Base-by-base conservation (phyloP, 345 rosid species). In the Citrus inodora region DNA sequence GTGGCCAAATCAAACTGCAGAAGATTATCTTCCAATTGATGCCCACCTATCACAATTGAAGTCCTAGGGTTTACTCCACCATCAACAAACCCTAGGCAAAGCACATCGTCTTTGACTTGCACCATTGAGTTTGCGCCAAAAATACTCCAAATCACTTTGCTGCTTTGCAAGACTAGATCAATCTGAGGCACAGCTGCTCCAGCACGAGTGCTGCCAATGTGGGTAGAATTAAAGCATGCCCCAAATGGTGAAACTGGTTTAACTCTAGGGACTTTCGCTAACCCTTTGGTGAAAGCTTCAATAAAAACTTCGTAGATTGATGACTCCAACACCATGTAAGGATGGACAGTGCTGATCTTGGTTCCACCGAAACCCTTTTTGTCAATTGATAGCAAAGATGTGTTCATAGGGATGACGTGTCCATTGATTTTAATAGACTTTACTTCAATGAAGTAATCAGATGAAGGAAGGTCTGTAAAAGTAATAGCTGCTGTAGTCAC, bases 281-380 rank as follows among this genome's bases (percentile, higher is more conserved):
- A 9, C 60, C 33, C 80, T 67, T 60, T 71, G 6, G 13, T 67
- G 62, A 90, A 80, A 2, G 84, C 81, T 33, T 63, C 32, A 37
- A 71, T 21, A 10, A 90, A 13, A 28, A 81, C 85, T 11, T 75
- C 85, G 82, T 82, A 88, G 19, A 90, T 90, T 11, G 90, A 83
- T 4, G 85, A 28, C 17, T 85, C 82, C 51, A 87, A 9, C 3
- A 73, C 30, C 1, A 88, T 79, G 78, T 83, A 86, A 0, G 82
- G 84, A 22, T 32, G 35, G 0, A 78, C 37, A 4, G 90, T 80
- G 79, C 85, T 83, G 68, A 90, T 73, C 71, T 78, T 84, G 0
- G 91, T 86, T 8, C 93, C 91, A 22, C 90, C 91, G 30, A 21
- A 17, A 0, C 88, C 87, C 13, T 73, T 51, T 4, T 68, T 80